phyloP scores from a whole-genome alignment of 1,284 basidiomycete species.

The Moesziomyces parantarcticus region DNA sequence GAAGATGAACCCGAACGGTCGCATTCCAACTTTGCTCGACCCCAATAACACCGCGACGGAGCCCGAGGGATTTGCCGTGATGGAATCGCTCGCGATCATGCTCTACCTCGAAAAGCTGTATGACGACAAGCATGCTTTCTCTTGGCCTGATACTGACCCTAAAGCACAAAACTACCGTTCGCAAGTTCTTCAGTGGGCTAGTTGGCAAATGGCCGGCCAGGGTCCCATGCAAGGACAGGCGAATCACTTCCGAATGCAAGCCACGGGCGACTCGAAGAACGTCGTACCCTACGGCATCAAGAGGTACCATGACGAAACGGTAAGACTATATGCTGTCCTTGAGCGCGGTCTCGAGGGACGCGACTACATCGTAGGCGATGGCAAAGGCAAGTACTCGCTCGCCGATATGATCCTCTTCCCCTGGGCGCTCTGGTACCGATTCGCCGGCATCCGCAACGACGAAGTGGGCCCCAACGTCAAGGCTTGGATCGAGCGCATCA shows the following conservation, averaged over 20 bases:
- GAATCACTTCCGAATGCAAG: conserved; percentile 55
- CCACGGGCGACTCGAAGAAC: conserved; percentile 41
- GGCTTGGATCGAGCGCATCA: conserved; percentile 44
- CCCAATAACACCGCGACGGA: conserved; percentile 44
- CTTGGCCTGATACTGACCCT: conserved; percentile 43
- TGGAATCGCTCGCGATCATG: conserved; percentile 53
- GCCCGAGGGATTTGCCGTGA: conserved; percentile 41
- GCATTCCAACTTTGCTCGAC: conserved; percentile 57
- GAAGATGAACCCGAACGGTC: conserved; percentile 64
- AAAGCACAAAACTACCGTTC: conserved; percentile 47
- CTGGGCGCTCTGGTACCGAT: conserved; percentile 44
- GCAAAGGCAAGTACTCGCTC: conserved; percentile 54
- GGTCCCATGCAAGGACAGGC: conserved; percentile 58
- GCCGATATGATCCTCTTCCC: conserved; percentile 54
- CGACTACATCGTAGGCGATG: conserved; percentile 58
- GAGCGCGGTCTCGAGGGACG: conserved; percentile 43
- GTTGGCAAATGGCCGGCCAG: conserved; percentile 22
- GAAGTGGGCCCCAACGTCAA: conserved; percentile 41
- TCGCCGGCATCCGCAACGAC: conserved; percentile 34
- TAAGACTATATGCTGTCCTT: conserved; percentile 53
- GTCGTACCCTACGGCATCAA: conserved; percentile 53
- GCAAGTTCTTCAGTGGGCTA: conserved; percentile 52
- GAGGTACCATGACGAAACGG: conserved; percentile 53
- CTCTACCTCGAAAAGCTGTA: conserved; percentile 60
- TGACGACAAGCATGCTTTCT: conserved; percentile 51